phyloP scores from a whole-genome alignment of 1,284 basidiomycete genomes.

The Austropuccinia psidii region DNA sequence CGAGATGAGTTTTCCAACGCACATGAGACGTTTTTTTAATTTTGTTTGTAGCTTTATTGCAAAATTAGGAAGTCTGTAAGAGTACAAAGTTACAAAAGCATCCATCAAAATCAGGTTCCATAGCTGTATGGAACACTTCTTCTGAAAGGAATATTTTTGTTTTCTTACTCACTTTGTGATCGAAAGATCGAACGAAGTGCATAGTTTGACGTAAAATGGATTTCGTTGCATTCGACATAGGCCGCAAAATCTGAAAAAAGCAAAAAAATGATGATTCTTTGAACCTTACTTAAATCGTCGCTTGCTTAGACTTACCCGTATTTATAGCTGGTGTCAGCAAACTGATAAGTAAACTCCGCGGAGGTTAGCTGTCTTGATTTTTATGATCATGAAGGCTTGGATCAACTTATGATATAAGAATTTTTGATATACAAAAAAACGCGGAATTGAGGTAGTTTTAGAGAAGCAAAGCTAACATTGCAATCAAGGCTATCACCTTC shows the following conservation, averaged over 20 bases:
- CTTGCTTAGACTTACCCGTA: slow-evolving; percentile 8
- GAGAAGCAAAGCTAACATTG: slow-evolving; percentile 11
- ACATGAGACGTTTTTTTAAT: slow-evolving; percentile 17
- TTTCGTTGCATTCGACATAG: slow-evolving; percentile 18
- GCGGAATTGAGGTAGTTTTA: too few species aligned
- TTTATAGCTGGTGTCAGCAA: slow-evolving; percentile 21
- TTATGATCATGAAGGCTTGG: background rate
- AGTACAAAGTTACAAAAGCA: too few species aligned
- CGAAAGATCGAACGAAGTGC: slow-evolving; percentile 12
- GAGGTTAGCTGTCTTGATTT: slow-evolving; percentile 14
- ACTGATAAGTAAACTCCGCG: slow-evolving; percentile 12
- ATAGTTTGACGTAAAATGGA: slow-evolving; percentile 14
- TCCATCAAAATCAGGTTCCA: too few species aligned
- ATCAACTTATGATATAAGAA: background rate
- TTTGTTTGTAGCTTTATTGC: slow-evolving; percentile 10
- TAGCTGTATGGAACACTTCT: too few species aligned
- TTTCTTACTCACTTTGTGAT: slow-evolving; percentile 3
- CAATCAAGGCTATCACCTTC: slow-evolving; percentile 16
- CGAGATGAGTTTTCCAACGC: too few species aligned
- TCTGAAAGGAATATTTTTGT: background rate
- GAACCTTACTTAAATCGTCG: background rate
- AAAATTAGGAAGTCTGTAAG: slow-evolving; percentile 10
- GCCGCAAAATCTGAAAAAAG: background rate
- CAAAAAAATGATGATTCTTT: background rate
- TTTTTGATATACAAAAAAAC: too few species aligned